Base-by-base conservation (phyloP, 73 alveolate species). In the Stentor roeselii region DNA sequence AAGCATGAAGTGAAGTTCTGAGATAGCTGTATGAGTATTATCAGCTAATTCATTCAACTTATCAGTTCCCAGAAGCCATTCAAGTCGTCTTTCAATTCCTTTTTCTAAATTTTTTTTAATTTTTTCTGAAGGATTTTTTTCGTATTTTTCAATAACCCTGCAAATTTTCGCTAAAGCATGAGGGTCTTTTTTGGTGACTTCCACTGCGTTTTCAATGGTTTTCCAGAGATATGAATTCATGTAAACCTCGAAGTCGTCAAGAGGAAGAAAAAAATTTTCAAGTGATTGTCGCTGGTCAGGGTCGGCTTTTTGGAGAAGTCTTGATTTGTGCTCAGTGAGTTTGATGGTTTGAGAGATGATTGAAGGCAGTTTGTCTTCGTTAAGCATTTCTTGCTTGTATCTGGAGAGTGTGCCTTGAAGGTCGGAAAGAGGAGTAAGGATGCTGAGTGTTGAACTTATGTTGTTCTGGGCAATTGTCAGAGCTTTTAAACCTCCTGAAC, bases 51-150 rank as follows among this genome's bases (percentile, higher is more conserved):
- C 37, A 21, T 67, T 40, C 14, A 67, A 34, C 11, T 67, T 67
- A 11, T 67, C 80, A 21, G 37, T 2, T 27, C 37, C 37, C 37
- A 67, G 41, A 21, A 67, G 37, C 42, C 41, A 1, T 1, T 21
- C 41, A 1, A 67, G 41, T 1, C 80, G n/a, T 67, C 78, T 85
- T 0, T 41, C 59, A 58, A 84, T 82, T 36, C 88, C 88, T 27
- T 35, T 35, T 60, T 36, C 78, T 30, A 74, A 82, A 30, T 1
- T 3, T 14, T 75, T 31, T 15, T 59, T 31, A 3, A 75, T 60
- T 39, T 83, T 59, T 60, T 83, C 80, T 67, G 15, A 36, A 67
- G 80, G 41, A 21, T 67, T n/a, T 0, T n/a, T 21, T 1, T 67
- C 41, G 37, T 27, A 27, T 1, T 34, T 67, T 67, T 32, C 37